phyloP scores from a whole-genome alignment of 805 yeast genomes.

The Lachancea lanzarotensis region DNA sequence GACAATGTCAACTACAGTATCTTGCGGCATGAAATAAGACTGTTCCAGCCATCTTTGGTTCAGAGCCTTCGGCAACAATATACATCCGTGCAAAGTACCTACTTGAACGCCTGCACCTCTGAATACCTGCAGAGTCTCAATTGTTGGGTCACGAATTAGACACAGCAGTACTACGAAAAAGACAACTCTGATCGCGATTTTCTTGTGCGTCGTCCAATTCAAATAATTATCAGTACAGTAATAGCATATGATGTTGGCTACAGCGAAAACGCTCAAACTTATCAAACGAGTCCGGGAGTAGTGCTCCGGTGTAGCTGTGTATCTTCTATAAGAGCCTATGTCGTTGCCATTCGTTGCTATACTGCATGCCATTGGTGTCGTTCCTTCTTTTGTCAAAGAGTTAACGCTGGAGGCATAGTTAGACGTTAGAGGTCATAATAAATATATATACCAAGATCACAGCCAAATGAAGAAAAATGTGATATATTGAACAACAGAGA shows the following conservation, averaged over 20 bases:
- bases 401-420: too few species aligned
- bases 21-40: conserved; percentile 47
- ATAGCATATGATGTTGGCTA: background rate
- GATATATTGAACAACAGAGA: background rate
- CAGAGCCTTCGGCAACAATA: conserved; percentile 18
- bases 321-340: background rate
- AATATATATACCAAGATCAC: too few species aligned
- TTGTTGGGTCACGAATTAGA: conserved; percentile 13
- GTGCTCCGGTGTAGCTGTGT: background rate
- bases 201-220: background rate
- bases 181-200: background rate
- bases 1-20: conserved; percentile 53
- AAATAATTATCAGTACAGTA: background rate
- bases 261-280: background rate
- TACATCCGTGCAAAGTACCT: conserved; percentile 16
- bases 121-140: conserved; percentile 21
- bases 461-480: too few species aligned
- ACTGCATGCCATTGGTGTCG: background rate
- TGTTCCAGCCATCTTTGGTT: conserved; percentile 12
- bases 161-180: background rate
- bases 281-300: background rate
- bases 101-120: conserved; percentile 26
- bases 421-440: background rate
- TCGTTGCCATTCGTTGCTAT: background rate
- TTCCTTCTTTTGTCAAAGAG: conserved; percentile 7